These are phyloP conservation scores for Wallacemonas sp. DNA, from an alignment of 208 protist genomes.

Conservation along the genomic window DNA sequence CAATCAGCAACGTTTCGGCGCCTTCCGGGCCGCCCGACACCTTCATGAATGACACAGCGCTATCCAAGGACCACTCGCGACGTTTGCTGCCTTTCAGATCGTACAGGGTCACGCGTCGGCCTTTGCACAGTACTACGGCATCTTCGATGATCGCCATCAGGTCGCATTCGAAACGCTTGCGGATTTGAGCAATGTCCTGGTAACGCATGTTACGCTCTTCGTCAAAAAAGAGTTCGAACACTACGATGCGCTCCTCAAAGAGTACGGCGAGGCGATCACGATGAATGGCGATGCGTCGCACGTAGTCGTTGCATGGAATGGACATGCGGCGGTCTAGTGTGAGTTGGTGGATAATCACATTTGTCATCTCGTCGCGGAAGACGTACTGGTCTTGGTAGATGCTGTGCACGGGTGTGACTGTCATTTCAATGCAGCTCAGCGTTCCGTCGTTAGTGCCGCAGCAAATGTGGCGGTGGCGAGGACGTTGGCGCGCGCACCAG, in stretches of 20 bases:
- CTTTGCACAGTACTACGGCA: slow-evolving; percentile 91
- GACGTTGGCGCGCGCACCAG: slow-evolving; percentile 79
- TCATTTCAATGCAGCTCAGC: slow-evolving; percentile 87
- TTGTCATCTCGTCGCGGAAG: slow-evolving; percentile 94
- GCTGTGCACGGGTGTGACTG: slow-evolving; percentile 90
- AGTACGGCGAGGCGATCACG: slow-evolving; percentile 94
- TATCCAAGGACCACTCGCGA: slow-evolving; percentile 95
- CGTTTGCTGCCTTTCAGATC: slow-evolving; percentile 90
- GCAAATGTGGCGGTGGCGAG: slow-evolving; percentile 77
- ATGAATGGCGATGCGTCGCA: slow-evolving; percentile 94
- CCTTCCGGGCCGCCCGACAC: slow-evolving; percentile 89
- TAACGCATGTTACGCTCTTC: slow-evolving; percentile 88
- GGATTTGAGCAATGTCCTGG: slow-evolving; percentile 91
- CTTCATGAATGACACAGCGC: slow-evolving; percentile 94
- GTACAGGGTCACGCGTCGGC: slow-evolving; percentile 85
- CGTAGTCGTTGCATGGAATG: slow-evolving; percentile 95
- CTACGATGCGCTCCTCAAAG: slow-evolving; percentile 90
- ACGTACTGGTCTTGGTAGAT: slow-evolving; percentile 96
- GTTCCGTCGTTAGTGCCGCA: slow-evolving; percentile 91
- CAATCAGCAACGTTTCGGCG: slow-evolving; percentile 93
- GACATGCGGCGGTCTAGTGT: slow-evolving; percentile 77
- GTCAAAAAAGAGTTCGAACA: slow-evolving; percentile 94
- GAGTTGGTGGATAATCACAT: slow-evolving; percentile 95
- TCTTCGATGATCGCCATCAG: slow-evolving; percentile 91
- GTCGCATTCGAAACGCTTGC: slow-evolving; percentile 90